phyloP scores from a whole-genome alignment of 2,329 filamentous ascomycete species.

The Lachnellula suecica region DNA sequence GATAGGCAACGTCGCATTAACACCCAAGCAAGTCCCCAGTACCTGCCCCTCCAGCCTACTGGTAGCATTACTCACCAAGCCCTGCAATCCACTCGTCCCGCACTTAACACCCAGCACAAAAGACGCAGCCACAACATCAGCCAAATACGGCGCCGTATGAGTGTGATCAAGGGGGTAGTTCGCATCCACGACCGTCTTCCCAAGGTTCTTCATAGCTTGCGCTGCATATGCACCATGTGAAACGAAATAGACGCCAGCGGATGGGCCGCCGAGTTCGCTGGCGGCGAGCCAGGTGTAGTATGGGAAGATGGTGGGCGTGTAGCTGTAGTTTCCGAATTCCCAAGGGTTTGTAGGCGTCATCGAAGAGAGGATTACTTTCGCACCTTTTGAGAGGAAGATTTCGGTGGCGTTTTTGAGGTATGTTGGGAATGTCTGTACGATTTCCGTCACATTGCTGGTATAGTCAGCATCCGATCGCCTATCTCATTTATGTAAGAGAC shows the following conservation, averaged over 20 bases:
- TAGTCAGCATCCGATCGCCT: neutral
- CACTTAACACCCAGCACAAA: constrained; percentile 38
- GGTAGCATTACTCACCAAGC: constrained; percentile 19
- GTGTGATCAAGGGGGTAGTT: constrained; percentile 58
- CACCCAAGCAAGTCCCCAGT: constrained; percentile 18
- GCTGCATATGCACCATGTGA: constrained; percentile 22
- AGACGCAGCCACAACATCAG: constrained; percentile 51
- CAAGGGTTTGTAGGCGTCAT: constrained; percentile 64
- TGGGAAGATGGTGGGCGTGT: constrained; percentile 51
- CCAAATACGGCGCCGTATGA: constrained; percentile 54
- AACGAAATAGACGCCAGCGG: constrained; percentile 21
- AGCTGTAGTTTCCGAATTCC: constrained; percentile 51
- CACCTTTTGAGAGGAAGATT: constrained; percentile 48
- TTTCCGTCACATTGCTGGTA: constrained; percentile 20
- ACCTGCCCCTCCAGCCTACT: constrained; percentile 15
- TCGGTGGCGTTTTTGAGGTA: constrained; percentile 20
- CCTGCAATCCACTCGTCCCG: constrained; percentile 13
- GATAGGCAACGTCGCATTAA: constrained; percentile 19
- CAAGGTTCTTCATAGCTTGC: constrained; percentile 33
- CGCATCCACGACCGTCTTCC: constrained; percentile 44
- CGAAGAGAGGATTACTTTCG: constrained; percentile 55
- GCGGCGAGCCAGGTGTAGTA: constrained; percentile 39
- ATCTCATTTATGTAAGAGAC: neutral
- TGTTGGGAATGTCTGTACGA: constrained; percentile 22
- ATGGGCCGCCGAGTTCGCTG: constrained; percentile 19